Percentiles rank a stretch among this genome's conserved stretches.
Evolutionary conservation across 495 filamentous ascomycete species (phyloP).

Genomic region (Penicillium argentinense): DNA sequence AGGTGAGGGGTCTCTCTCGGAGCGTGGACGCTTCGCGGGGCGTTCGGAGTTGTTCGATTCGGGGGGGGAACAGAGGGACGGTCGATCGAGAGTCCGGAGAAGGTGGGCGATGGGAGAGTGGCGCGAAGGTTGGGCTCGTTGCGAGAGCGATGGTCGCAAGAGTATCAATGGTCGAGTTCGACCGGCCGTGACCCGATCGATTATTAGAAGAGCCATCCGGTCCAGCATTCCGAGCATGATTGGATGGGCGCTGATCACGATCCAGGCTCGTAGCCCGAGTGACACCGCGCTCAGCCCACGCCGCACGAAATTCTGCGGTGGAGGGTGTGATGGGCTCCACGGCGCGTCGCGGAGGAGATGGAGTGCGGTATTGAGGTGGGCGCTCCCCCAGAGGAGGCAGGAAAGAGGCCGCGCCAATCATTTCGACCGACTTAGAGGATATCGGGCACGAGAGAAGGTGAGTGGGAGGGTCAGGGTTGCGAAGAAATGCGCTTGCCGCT

Average conservation of each 20-base stretch:
- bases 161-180: constrained; percentile 52
- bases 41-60: constrained; percentile 41
- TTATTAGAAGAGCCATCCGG: constrained; percentile 28
- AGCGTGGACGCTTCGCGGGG: constrained; percentile 60
- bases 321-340: constrained; percentile 53
- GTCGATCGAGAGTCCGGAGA: constrained; percentile 29
- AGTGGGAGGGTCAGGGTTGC: constrained; percentile 21
- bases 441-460: constrained; percentile 10
- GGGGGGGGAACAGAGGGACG: constrained; percentile 34
- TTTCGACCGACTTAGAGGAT: constrained; percentile 22
- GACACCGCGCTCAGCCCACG: constrained; percentile 34
- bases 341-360: constrained; percentile 54
- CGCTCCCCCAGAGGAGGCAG: constrained; percentile 38
- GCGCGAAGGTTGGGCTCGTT: constrained; percentile 47
- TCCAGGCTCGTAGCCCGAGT: constrained; percentile 29
- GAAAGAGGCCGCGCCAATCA: constrained; percentile 51
- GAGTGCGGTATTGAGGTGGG: constrained; percentile 53
- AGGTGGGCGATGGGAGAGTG: constrained; percentile 34
- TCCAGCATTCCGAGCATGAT: constrained; percentile 16
- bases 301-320: constrained; percentile 31
- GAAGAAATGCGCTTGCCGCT: constrained; percentile 40
- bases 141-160: constrained; percentile 57
- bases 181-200: constrained; percentile 46
- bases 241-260: constrained; percentile 26
- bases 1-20: constrained; percentile 55